A percentile compares a stretch with the other conserved stretches of the same genome.
Conservation (phyloP, 129 eudicot species). For the Chrysanthemum makinoi region DNA sequence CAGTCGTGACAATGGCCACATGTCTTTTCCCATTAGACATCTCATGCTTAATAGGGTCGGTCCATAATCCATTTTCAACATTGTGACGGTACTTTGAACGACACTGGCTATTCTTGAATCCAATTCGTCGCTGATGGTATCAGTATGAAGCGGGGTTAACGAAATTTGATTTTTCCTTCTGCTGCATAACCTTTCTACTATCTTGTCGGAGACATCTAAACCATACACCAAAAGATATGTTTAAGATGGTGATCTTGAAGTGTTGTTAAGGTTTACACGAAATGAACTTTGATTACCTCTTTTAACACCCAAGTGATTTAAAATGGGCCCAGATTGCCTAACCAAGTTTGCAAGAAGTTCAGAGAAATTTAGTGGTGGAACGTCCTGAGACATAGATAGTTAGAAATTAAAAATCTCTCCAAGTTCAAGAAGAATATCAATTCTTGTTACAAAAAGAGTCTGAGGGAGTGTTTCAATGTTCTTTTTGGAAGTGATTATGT, state of each 20-base stretch:
- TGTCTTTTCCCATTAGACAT: constrained; percentile 61
- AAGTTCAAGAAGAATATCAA: too few relatives aligned
- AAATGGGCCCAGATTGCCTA: constrained; percentile 84
- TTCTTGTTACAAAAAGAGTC: too few relatives aligned
- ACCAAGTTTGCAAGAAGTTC: constrained; percentile 83
- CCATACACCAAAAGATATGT: background rate
- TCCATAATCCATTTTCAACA: constrained; percentile 78
- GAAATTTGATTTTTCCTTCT: constrained; percentile 65
- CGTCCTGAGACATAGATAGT: constrained; percentile 48
- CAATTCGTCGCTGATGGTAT: constrained; percentile 58
- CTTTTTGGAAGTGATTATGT: too few relatives aligned
- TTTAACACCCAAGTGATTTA: constrained; percentile 81
- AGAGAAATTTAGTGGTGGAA: constrained; percentile 77
- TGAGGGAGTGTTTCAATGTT: too few relatives aligned
- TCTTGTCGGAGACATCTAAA: constrained; percentile 88
- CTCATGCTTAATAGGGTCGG: constrained; percentile 41
- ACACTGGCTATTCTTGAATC: constrained; percentile 89
- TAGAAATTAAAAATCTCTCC: too few relatives aligned
- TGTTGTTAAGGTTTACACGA: too few relatives aligned
- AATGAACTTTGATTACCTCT: constrained; percentile 44
- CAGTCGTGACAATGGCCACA: constrained; percentile 97
- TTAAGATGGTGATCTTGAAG: too few relatives aligned
- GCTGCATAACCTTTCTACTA: constrained; percentile 78
- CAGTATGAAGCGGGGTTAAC: constrained; percentile 48
- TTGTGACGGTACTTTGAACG: constrained; percentile 87